Percentiles rank a stretch among this genome's conserved stretches.
phyloP scores from a whole-genome alignment of 2,329 filamentous ascomycete genomes.

The Sporothrix variecibatus region DNA sequence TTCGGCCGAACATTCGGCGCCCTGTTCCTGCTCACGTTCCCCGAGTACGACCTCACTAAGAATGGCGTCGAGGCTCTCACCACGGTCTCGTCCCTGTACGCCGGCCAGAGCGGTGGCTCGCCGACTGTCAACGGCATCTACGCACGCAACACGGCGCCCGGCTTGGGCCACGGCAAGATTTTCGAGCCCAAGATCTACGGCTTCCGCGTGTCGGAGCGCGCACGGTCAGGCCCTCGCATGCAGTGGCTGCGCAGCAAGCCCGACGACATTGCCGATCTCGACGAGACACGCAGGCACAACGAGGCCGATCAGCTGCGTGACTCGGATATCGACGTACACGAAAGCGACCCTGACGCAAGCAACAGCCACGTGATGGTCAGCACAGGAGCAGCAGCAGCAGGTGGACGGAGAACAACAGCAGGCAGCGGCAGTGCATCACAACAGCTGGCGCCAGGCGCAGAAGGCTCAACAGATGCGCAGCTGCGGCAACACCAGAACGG shows the following conservation, averaged over 20 bases:
- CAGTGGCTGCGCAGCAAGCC: slow-evolving; percentile 92
- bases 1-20: slow-evolving; percentile 97
- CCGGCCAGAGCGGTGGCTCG: slow-evolving; percentile 29
- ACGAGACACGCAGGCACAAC: slow-evolving; percentile 66
- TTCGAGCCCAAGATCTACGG: slow-evolving; percentile 97
- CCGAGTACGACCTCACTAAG: slow-evolving; percentile 85
- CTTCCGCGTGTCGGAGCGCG: slow-evolving; percentile 88
- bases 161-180: slow-evolving; percentile 77
- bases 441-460: slow-evolving; percentile 22
- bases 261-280: slow-evolving; percentile 74
- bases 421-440: neutral
- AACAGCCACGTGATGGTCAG: slow-evolving; percentile 58
- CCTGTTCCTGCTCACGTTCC: slow-evolving; percentile 97
- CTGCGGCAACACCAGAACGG: slow-evolving; percentile 52
- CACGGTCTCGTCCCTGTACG: slow-evolving; percentile 32
- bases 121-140: slow-evolving; percentile 80
- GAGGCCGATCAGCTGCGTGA: slow-evolving; percentile 54
- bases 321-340: slow-evolving; percentile 57
- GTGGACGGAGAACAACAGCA: slow-evolving; percentile 45
- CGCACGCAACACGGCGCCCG: slow-evolving; percentile 82
- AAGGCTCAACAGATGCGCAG: slow-evolving; percentile 32
- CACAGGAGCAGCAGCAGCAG: slow-evolving; percentile 41
- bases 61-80: slow-evolving; percentile 63
- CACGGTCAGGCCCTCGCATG: slow-evolving; percentile 90
- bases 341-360: slow-evolving; percentile 54